phyloP scores from a whole-genome alignment of 208 protist genomes.

The Phytomonas sp. region DNA sequence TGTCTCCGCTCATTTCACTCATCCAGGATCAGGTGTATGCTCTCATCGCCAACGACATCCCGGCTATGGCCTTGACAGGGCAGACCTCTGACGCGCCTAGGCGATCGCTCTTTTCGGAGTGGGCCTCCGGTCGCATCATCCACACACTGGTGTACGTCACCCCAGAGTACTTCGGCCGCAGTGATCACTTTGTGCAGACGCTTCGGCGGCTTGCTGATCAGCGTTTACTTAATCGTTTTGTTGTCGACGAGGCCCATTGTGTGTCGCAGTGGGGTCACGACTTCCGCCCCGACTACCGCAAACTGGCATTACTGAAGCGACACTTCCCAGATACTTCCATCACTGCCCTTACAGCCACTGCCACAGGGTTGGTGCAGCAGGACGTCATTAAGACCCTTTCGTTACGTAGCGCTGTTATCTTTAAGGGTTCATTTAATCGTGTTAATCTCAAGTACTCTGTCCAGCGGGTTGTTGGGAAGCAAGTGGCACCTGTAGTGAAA shows the following conservation, averaged over 20 bases:
- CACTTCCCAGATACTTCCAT: conserved; percentile 63
- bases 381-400: conserved; percentile 77
- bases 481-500: conserved; percentile 34
- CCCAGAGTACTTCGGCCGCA: conserved; percentile 84
- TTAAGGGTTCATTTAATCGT: conserved; percentile 80
- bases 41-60: conserved; percentile 75
- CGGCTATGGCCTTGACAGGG: conserved; percentile 70
- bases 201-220: conserved; percentile 39
- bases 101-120: conserved; percentile 63
- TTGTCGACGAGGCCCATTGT: conserved; percentile 96
- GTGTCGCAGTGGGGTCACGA: conserved; percentile 96
- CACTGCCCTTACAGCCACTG: conserved; percentile 80
- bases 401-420: conserved; percentile 57
- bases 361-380: conserved; percentile 75
- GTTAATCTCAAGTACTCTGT: conserved; percentile 72
- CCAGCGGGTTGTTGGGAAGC: conserved; percentile 42
- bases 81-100: conserved; percentile 50
- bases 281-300: conserved; percentile 87
- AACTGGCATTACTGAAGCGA: conserved; percentile 60
- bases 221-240: conserved; percentile 62
- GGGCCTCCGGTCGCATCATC: conserved; percentile 36
- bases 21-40: conserved; percentile 95
- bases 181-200: conserved; percentile 57
- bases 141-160: conserved; percentile 81
- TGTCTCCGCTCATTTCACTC: conserved; percentile 95